Base-by-base conservation (phyloP, 176 grass and related monocot genomes). In the Oryza glumipatula region DNA sequence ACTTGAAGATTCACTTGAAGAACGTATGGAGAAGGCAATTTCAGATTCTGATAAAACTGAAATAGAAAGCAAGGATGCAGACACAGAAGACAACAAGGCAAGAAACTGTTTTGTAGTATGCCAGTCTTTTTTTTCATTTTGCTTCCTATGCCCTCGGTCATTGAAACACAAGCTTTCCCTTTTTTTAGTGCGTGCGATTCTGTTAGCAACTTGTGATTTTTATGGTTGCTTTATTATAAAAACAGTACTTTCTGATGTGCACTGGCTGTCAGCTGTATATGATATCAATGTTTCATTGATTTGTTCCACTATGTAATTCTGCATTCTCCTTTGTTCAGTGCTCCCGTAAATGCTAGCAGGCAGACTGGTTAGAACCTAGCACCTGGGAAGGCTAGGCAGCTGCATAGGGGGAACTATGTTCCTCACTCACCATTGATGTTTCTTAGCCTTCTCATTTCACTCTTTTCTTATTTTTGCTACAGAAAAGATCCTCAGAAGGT, bases 1-100 rank as follows among this genome's bases (percentile, higher is more conserved):
- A 83, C 96, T 98, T 87, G 93, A 98, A 92, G 96, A 98, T 94
- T 92, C 93, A 72, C 85, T 95, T 82, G 96, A 94, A 88, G 96
- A 95, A 74, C 85, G 83, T 17, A 85, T 90, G 87, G 96, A 98
- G 70, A 95, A 84, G 79, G 80, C 89, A 82, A 78, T 92, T 76
- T 88, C 87, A 80, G 96, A 98, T 79, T 93, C 91, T 74, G 93
- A 98, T 74, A 98, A 90, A 91, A 85, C 82, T 86, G 93, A 98
- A 89, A 80, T 81, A 94, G 96, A 94, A 88, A 89, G 79, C 73
- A 98, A 98, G 74, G 96, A 98, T 49, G 80, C 85, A 60, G 96
- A 95, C 8, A 65, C 77, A 75, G 93, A 98, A 90, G 96, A 98
- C 35, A 95, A 76, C 86, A 98, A 98, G 96, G 93, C 60, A 87